Percentiles rank a stretch among this genome's conserved stretches.
Conservation (phyloP, 2,329 filamentous ascomycete species). For the Monosporascus sp. region DNA sequence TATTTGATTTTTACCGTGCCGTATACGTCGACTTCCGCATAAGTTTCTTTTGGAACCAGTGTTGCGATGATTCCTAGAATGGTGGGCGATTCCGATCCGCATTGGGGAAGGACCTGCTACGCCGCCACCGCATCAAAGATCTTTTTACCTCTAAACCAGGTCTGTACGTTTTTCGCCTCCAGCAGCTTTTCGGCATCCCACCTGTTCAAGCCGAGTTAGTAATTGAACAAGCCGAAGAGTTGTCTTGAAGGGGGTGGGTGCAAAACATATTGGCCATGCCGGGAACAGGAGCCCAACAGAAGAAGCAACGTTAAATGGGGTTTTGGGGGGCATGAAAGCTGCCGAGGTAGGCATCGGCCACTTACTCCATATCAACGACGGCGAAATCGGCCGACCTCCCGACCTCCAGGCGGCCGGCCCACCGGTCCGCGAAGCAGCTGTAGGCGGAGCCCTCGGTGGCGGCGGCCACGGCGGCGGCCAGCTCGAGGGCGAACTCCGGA, state of each 20-base stretch:
- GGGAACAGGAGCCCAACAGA: background rate
- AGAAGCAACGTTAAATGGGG: background rate
- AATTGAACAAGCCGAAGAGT: no score
- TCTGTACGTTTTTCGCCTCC: constrained; percentile 32
- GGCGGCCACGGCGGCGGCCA: constrained; percentile 34
- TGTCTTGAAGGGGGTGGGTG: no score
- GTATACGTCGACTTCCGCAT: no score
- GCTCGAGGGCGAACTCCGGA: constrained; percentile 33
- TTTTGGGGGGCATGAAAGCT: background rate
- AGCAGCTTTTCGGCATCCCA: constrained; percentile 34
- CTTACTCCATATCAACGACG: constrained; percentile 33
- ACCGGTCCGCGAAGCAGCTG: constrained; percentile 37
- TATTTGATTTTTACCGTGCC: no score
- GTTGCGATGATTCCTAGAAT: no score
- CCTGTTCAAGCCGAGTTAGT: background rate
- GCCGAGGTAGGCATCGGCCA: background rate
- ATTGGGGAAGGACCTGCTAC: background rate
- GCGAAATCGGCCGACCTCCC: constrained; percentile 43
- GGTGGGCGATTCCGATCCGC: no score
- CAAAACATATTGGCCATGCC: no score
- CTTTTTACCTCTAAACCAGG: constrained; percentile 35
- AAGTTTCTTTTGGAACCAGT: no score
- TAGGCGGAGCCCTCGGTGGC: constrained; percentile 38
- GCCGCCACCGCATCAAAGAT: constrained; percentile 20
- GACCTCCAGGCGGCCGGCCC: constrained; percentile 36